Evolutionary conservation across 2,329 filamentous ascomycete genomes (phyloP).

Genomic region (Tolypocladium guangdongense): DNA sequence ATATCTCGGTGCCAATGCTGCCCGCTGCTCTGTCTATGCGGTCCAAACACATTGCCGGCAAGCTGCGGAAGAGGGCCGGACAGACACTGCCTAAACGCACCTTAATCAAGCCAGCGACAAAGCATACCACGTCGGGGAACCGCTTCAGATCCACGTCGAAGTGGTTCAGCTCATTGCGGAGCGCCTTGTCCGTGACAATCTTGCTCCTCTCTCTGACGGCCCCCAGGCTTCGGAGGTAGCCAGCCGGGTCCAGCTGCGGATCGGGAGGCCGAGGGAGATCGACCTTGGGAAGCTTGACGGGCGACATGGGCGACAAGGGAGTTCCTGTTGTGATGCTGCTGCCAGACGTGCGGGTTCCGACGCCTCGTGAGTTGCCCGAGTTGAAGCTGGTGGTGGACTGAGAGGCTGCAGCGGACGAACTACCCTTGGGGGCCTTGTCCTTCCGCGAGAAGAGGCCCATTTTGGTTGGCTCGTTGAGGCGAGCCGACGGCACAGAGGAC

Average conservation of each 20-base stretch:
- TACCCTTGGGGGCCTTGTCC: conserved; percentile 35
- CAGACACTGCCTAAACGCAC: conserved; percentile 32
- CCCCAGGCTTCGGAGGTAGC: conserved; percentile 81
- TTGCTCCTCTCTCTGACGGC: conserved; percentile 72
- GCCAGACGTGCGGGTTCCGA: conserved; percentile 39
- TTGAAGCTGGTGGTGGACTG: conserved; percentile 40
- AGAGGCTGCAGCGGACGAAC: conserved; percentile 29
- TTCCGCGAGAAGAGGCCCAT: conserved; percentile 49
- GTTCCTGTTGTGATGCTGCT: conserved; percentile 35
- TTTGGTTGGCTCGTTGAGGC: conserved; percentile 5
- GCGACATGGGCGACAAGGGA: conserved; percentile 41
- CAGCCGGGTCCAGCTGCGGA: conserved; percentile 76
- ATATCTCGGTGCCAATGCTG: not conserved
- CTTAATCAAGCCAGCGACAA: conserved; percentile 92
- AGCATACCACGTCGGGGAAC: conserved; percentile 72
- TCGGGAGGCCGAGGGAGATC: conserved; percentile 78
- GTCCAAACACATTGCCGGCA: not conserved
- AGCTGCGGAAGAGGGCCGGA: not conserved
- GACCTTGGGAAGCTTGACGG: conserved; percentile 55
- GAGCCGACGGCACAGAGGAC: conserved; percentile 6
- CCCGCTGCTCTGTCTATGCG: not conserved
- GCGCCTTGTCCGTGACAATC: conserved; percentile 65
- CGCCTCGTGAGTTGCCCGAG: conserved; percentile 37
- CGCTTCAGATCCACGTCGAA: conserved; percentile 83
- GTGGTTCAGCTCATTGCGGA: conserved; percentile 67